Conservation (phyloP, 1,284 basidiomycete species). For the Stygiomarasmius scandens region DNA sequence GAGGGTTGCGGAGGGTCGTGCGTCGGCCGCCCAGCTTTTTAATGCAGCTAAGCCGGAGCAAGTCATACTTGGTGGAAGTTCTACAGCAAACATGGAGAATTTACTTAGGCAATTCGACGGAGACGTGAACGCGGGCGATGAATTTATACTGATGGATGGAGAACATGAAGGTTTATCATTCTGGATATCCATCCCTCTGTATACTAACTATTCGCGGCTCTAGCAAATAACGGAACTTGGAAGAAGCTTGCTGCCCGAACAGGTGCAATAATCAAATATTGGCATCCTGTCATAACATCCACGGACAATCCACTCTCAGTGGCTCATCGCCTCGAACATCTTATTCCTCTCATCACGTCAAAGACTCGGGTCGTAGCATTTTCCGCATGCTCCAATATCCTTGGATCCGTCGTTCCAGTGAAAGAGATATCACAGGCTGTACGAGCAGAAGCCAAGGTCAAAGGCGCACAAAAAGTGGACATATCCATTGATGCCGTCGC, state of each 20-base stretch:
- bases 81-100: constrained; percentile 71
- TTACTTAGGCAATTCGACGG: constrained; percentile 60
- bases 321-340: constrained; percentile 55
- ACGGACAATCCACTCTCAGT: constrained; percentile 69
- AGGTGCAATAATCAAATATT: constrained; percentile 58
- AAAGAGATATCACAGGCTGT: constrained; percentile 56
- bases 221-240: constrained; percentile 81
- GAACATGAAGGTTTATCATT: constrained; percentile 70
- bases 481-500: constrained; percentile 78
- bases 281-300: constrained; percentile 53
- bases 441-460: constrained; percentile 49
- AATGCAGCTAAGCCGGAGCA: constrained; percentile 64
- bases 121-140: constrained; percentile 59
- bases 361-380: constrained; percentile 76
- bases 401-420: constrained; percentile 69
- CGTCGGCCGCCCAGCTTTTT: constrained; percentile 59
- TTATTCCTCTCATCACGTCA: constrained; percentile 61
- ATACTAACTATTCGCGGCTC: background rate
- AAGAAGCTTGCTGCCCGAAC: constrained; percentile 68
- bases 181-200: background rate
- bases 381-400: constrained; percentile 76
- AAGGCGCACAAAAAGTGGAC: constrained; percentile 65
- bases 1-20: constrained; percentile 52
- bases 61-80: constrained; percentile 67
- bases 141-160: constrained; percentile 69